phyloP scores from a whole-genome alignment of 305 asterid species.

The Lippia alba region DNA sequence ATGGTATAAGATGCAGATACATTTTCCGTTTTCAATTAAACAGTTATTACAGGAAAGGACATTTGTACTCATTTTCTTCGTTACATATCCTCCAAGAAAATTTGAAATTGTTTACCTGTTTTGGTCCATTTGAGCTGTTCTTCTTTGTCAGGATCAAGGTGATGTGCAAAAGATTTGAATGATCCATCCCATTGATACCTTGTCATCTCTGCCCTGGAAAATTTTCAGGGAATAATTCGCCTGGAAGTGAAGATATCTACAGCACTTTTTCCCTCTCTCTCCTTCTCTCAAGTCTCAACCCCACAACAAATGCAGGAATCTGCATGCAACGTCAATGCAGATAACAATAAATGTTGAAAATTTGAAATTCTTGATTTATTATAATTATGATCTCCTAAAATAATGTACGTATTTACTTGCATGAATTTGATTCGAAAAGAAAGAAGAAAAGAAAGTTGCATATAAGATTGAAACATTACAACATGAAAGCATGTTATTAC shows the following conservation, averaged over 20 bases:
- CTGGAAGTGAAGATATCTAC: conserved; percentile 1
- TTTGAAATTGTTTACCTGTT: conserved; percentile 60
- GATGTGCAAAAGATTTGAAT: conserved; percentile 41
- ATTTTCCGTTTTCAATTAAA: too few relatives aligned
- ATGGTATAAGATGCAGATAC: too few relatives aligned
- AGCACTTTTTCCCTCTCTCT: conserved; percentile 24
- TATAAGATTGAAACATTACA: too few relatives aligned
- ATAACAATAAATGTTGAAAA: too few relatives aligned
- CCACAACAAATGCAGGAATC: conserved; percentile 24
- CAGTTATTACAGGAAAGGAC: too few relatives aligned
- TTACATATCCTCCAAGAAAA: conserved; percentile 4
- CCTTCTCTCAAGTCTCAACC: background rate
- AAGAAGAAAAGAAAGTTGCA: too few relatives aligned
- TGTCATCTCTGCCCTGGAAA: conserved; percentile 44
- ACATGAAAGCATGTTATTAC: background rate
- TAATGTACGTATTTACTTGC: too few relatives aligned
- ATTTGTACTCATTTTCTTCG: too few relatives aligned
- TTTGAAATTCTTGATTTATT: too few relatives aligned
- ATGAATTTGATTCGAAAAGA: too few relatives aligned
- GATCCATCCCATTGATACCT: conserved; percentile 54
- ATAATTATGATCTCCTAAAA: too few relatives aligned
- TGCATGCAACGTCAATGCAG: conserved; percentile 26
- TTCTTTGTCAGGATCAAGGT: conserved; percentile 63
- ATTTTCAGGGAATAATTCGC: background rate
- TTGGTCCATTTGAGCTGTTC: conserved; percentile 58